These are phyloP conservation scores for Aspergillus melleus DNA, from an alignment of 2,329 filamentous ascomycete genomes.

Conservation along the genomic window DNA sequence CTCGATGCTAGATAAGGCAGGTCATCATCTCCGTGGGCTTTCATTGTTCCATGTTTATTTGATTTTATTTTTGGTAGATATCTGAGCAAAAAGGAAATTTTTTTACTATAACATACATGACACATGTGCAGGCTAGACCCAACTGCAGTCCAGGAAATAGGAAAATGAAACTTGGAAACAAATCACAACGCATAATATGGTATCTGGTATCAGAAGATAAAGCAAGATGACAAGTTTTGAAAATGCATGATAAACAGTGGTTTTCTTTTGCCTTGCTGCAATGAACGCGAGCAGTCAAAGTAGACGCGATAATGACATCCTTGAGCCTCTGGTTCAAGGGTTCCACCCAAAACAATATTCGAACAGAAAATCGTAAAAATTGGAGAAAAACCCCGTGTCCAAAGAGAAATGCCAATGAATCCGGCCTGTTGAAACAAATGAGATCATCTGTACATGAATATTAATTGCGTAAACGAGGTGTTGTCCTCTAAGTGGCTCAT, in stretches of 20 bases:
- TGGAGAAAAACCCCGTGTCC: conserved; percentile 17
- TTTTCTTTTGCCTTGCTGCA: conserved; percentile 17
- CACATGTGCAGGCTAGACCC: conserved; percentile 8
- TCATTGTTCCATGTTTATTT: background rate
- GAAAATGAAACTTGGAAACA: conserved; percentile 3
- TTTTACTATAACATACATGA: conserved; percentile 17
- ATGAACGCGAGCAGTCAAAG: conserved; percentile 9
- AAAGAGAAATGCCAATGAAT: conserved; percentile 18
- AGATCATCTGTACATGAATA: conserved; percentile 35
- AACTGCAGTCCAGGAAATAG: conserved; percentile 5
- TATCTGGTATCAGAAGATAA: conserved; percentile 30
- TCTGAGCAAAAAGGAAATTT: background rate
- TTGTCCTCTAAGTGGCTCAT: conserved; percentile 17
- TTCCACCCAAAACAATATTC: conserved; percentile 11
- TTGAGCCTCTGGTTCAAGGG: conserved; percentile 10
- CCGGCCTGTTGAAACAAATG: conserved; percentile 16
- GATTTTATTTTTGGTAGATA: background rate
- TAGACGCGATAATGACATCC: conserved; percentile 20
- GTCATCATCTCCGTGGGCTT: background rate
- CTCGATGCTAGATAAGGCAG: background rate
- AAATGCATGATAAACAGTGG: conserved; percentile 14
- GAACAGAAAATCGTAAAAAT: conserved; percentile 11
- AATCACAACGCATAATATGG: conserved; percentile 23
- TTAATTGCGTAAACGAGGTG: conserved; percentile 25
- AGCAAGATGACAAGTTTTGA: conserved; percentile 3